Base-by-base conservation (phyloP, 2,329 filamentous ascomycete species). In the Neopestalotiopsis sp. region DNA sequence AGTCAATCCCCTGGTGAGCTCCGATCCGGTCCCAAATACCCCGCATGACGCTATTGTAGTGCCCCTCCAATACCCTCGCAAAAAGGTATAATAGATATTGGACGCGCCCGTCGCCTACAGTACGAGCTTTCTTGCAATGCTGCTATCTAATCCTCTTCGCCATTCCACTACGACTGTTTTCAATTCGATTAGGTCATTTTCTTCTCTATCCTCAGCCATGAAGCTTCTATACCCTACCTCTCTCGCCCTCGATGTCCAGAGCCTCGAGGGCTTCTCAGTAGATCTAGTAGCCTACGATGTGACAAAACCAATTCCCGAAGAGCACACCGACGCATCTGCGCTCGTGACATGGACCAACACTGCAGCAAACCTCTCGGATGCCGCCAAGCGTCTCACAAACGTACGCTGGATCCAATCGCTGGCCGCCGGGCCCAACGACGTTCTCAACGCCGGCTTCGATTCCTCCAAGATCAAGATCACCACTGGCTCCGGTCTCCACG, bases 141-240 rank as follows among this genome's bases (percentile, higher is more conserved):
- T 12, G 5, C 32, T 17, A 38, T 61, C 12, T 30, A 14, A 12
- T 28, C 20, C 14, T 38, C 17, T 62, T 5, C 14, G 2, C 59
- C 59, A 34, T 1, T n/a, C 32, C 4, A 40, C 13, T 42, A 20
- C 59, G 9, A 4, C 63, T 32, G 12, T 66, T 2, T 13, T 34
- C 45, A 56, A 9, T 24, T 45, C 42, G 17, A 57, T 28, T 13
- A 38, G 63, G 20, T 17, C 17, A 30, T 57, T 20, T 17, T 45
- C 34, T 12, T 61, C 53, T 12, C 14, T 17, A n/a, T 38, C 49
- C 13, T 28, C 56, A 74, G 81, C 67, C 65, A 88, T 89, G 88
- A 91, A 91, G 82, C 87, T 91, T 72, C 88, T 91, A 72, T 91
- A 91, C 81, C 89, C 89, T 65, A 91, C 87, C 67, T 90, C 89